Base-by-base conservation (phyloP, 2,329 filamentous ascomycete genomes). In the Fonsecaea multimorphosa region DNA sequence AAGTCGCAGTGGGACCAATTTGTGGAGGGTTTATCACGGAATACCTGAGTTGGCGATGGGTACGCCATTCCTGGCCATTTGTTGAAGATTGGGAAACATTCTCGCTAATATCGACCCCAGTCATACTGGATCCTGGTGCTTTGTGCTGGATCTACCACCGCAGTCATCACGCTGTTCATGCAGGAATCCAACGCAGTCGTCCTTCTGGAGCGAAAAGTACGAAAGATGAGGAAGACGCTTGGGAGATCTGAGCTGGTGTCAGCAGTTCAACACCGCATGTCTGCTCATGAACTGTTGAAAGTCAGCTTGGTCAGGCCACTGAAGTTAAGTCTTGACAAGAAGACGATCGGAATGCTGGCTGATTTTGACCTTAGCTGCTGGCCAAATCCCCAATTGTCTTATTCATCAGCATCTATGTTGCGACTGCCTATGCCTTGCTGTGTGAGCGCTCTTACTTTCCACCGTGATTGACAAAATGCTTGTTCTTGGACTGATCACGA, bases 311-410 rank as follows among this genome's bases (percentile, higher is more conserved):
- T 49, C 3, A 24, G 44, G 44, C 44, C 44, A 3, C 22, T 49
- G 44, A 49, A 49, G 44, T 49, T 49, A 24, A 27, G 44, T 49
- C 22, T 12, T 12, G 44, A 12, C 44, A 12, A 49, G 19, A 11
- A 12, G 19, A 5, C 5, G 11, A 49, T 27, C 22, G 5, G 22
- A 24, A 49, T 49, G 44, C 22, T 79, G 85, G 66, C 73, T 80
- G 3, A 78, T 88, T 2, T 85, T 86, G 0, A 49, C 84, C 84
- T 31, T 85, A 84, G 72, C 81, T 88, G 67, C 79, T 86, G 31
- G 78, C 89, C 40, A 77, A 84, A 29, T 85, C 84, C 19, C 81
- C 87, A 0, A 84, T 86, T 53, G 80, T 85, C 4, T 78, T 83
- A 55, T 74, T 82, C 38, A 80, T 83, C 73, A 78, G 76, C 4